Evolutionary conservation across 441 rosid species (phyloP), one percentile per base, ranked within the genome.

Genomic region (Adansonia madagascariensis): DNA sequence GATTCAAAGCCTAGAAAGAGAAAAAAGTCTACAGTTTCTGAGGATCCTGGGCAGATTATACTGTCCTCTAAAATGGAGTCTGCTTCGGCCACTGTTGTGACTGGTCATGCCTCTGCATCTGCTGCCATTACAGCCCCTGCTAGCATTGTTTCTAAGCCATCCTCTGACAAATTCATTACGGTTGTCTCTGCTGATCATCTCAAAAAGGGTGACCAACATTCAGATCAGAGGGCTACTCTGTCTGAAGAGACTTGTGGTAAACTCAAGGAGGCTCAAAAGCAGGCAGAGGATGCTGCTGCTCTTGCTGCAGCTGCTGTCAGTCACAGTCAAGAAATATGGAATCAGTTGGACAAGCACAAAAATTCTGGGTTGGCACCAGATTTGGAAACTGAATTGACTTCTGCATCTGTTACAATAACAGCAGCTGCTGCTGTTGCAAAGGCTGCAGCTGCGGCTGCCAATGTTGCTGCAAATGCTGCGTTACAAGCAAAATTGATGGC

Each of bases 401-500:
- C 92, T 18, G 97, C 98, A 64, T 91, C 95, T 66, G 89, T 86
- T 86, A 92, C 98, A 17, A 80, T 90, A 73, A 89, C 97, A 59
- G 93, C 97, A 50, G 98, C 99, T 6, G 93, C 94, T 79, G 93
- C 99, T 63, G 98, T 94, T 86, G 99, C 98, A 57, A 94, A 88
- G 84, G 98, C 98, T 14, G 99, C 99, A 47, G 97, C 99, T 69
- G 97, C 97, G 20, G 97, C 97, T 62, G 98, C 98, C 73, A 93
- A 85, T 82, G 92, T 97, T 61, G 99, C 99, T 68, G 87, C 97
- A 44, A 89, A 84, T 89, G 98, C 99, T 78, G 99, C 99, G 52
- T 81, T 97, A 81, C 98, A 92, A 86, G 98, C 98, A 41, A 93
- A 92, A 87, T 77, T 91, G 73, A 90, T 97, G 98, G 98, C 97